Evolutionary conservation across 768 basidiomycete species (phyloP), one percentile per base, ranked within the genome.

Genomic region (Tricholoma saponaceum): DNA sequence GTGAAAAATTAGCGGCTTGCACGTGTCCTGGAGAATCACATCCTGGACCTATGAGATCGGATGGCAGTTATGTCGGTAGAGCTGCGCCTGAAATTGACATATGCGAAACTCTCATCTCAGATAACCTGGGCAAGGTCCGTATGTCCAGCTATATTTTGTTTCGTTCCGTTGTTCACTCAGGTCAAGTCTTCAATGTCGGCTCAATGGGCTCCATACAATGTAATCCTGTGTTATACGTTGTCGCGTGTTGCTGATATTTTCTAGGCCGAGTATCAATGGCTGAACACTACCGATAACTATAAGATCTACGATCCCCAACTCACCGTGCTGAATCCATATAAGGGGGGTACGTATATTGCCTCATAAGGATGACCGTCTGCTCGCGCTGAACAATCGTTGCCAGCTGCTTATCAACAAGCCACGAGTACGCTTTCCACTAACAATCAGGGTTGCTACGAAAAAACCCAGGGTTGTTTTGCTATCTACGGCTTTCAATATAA

Each of bases 81-180:
- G 68, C 81, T 5, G 84, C 87, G 0, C 87, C 87, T 3, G 87
- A 89, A 68, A 86, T 89, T 54, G 88, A 90, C 65, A 72, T 89
- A 56, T 79, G 88, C 57, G 87, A 89, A 67, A 84, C 86, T 10
- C 68, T 69, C 20, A 67, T 76, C 9, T 60, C 66, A 1, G 58
- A 61, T 16, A 66, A 65, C 10, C 57, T 64, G 8, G 74, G 73
- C 28, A 61, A 66, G 58, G 66, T 69, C 18, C 32, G 58, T 33
- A 37, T 1, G 39, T n/a, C 23, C 6, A 39, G 4, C 33, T 22
- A 37, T 20, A 16, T 22, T 6, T 32, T 37, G 35, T 4, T 54
- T 62, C 16, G 5, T 39, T 35, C 13, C 25, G 9, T n/a, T 14
- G n/a, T 16, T 28, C 55, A 33, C 35, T 18, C 33, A 10, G 12